Percentiles rank a stretch among this genome's conserved stretches.
Evolutionary conservation across 371 early-diverging fungal species (phyloP).

Genomic region (Capillidium heterosporum): DNA sequence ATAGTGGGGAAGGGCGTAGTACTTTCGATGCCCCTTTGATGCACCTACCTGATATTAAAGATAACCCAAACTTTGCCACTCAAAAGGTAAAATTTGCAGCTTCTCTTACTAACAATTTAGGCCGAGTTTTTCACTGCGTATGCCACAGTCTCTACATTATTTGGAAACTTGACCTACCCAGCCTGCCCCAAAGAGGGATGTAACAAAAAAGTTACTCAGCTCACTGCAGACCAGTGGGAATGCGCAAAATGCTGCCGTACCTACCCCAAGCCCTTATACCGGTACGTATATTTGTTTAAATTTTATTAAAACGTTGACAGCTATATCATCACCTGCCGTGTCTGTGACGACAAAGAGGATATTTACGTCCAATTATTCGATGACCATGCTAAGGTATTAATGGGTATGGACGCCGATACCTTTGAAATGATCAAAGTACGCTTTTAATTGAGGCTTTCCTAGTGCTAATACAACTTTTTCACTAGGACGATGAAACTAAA

Average conservation of each 20-base stretch:
- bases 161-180: conserved; percentile 55
- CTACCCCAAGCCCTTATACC: conserved; percentile 44
- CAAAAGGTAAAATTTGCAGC: not conserved
- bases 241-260: conserved; percentile 81
- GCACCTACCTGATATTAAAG: not conserved
- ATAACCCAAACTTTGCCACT: conserved; percentile 28
- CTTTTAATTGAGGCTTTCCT: not conserved
- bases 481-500: not conserved
- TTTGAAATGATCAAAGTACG: not conserved
- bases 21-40: conserved; percentile 5
- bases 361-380: conserved; percentile 75
- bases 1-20: conserved; percentile 12
- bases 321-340: conserved; percentile 53
- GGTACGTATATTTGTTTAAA: conserved; percentile 16
- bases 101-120: conserved; percentile 11
- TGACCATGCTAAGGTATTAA: conserved; percentile 19
- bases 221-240: conserved; percentile 46
- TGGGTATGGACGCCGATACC: not conserved
- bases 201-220: conserved; percentile 67
- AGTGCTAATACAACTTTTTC: not conserved
- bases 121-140: conserved; percentile 47
- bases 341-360: conserved; percentile 65
- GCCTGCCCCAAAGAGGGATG: conserved; percentile 69
- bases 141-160: conserved; percentile 41
- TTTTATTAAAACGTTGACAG: conserved; percentile 14